Evolutionary conservation across 805 yeast genomes (phyloP).

Genomic region (Teunomyces kruisii): DNA sequence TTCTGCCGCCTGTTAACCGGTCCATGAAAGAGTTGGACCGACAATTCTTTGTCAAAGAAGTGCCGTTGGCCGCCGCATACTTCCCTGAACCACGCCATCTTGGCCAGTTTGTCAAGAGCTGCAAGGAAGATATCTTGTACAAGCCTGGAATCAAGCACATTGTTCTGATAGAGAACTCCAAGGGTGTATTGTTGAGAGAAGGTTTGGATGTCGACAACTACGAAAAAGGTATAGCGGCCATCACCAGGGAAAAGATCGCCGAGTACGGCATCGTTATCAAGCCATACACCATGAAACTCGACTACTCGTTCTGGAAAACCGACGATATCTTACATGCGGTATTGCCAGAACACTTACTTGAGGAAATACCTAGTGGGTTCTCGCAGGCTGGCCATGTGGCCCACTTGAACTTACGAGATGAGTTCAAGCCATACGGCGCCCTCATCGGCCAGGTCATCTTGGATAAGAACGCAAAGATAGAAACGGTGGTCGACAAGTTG

Average conservation of each 20-base stretch:
- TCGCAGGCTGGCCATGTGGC: conserved; percentile 95
- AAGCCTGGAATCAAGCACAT: conserved; percentile 73
- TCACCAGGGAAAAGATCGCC: conserved; percentile 46
- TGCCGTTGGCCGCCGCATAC: conserved; percentile 64
- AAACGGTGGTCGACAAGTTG: conserved; percentile 89
- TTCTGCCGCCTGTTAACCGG: conserved; percentile 67
- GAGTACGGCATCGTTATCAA: conserved; percentile 47
- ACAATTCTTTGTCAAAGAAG: conserved; percentile 54
- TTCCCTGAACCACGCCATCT: conserved; percentile 66
- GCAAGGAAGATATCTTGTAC: conserved; percentile 61
- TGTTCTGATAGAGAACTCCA: conserved; percentile 39
- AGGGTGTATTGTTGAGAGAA: conserved; percentile 59
- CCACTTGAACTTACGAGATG: conserved; percentile 81
- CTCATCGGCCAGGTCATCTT: conserved; percentile 87
- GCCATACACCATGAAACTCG: conserved; percentile 56
- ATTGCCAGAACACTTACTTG: conserved; percentile 66
- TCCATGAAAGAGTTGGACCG: conserved; percentile 68
- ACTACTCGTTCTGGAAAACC: conserved; percentile 81
- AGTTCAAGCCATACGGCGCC: conserved; percentile 76
- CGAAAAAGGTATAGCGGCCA: conserved; percentile 35
- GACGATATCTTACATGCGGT: conserved; percentile 82
- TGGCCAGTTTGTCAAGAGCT: conserved; percentile 58
- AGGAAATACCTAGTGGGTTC: conserved; percentile 85
- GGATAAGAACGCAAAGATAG: conserved; percentile 79
- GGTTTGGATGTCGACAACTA: conserved; percentile 38